Percentiles rank a stretch among this genome's conserved stretches.
These are phyloP conservation scores for Phytomonas sp. DNA, from an alignment of 208 protist genomes.

Conservation along the genomic window DNA sequence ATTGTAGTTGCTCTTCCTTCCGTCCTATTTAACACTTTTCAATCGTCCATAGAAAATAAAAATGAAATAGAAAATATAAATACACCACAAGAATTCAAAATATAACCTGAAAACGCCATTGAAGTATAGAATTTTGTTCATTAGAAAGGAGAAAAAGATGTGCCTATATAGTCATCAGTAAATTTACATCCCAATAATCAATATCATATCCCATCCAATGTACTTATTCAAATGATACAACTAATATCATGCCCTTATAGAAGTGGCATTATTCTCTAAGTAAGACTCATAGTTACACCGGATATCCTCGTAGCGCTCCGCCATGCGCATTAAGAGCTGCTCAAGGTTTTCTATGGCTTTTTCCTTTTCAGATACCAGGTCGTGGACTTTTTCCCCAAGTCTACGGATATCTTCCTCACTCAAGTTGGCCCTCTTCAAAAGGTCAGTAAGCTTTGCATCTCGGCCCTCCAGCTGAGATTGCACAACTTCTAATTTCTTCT, in stretches of 20 bases:
- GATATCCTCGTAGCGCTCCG: conserved; percentile 56
- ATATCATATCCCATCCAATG: background rate
- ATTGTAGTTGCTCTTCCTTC: background rate
- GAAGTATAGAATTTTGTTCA: background rate
- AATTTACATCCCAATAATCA: background rate
- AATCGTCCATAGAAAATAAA: conserved; percentile 1
- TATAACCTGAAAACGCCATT: background rate
- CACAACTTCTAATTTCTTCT: conserved; percentile 93
- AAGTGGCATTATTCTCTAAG: conserved; percentile 67
- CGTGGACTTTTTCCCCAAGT: conserved; percentile 91
- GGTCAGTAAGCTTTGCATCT: conserved; percentile 89
- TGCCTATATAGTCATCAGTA: background rate
- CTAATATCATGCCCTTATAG: conserved; percentile 4
- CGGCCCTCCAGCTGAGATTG: conserved; percentile 89
- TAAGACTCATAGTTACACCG: conserved; percentile 77
- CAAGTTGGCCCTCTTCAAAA: conserved; percentile 92
- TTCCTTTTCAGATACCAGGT: conserved; percentile 95
- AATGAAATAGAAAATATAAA: background rate
- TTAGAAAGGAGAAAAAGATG: background rate
- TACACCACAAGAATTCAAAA: background rate
- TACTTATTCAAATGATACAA: background rate
- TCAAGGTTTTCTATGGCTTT: conserved; percentile 92
- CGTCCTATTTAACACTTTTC: background rate
- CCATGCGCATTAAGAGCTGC: conserved; percentile 63
- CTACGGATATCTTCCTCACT: conserved; percentile 86